Percentiles rank a stretch among this genome's conserved stretches.
These are phyloP conservation scores for Ophiostoma sp. DNA, from an alignment of 2,329 filamentous ascomycete species.

Conservation along the genomic window DNA sequence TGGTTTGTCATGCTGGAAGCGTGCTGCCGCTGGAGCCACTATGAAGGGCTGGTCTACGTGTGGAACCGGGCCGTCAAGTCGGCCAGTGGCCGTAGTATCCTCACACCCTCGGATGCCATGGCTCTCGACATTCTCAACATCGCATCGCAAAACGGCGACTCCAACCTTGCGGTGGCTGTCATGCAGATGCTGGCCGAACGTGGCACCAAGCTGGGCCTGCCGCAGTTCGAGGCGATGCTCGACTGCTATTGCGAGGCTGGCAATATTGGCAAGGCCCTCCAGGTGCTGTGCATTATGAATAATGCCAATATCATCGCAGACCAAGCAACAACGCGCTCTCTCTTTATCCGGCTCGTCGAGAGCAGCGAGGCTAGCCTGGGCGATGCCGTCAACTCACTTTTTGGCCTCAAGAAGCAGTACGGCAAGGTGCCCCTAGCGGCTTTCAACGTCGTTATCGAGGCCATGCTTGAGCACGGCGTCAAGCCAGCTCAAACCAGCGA, in stretches of 20 bases:
- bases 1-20: slow-evolving; percentile 70
- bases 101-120: slow-evolving; percentile 43
- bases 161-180: slow-evolving; percentile 63
- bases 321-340: slow-evolving; percentile 55
- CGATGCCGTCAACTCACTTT: slow-evolving; percentile 49
- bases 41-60: slow-evolving; percentile 59
- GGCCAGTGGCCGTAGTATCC: slow-evolving; percentile 39
- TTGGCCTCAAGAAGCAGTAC: slow-evolving; percentile 41
- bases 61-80: slow-evolving; percentile 55
- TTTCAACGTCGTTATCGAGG: slow-evolving; percentile 41
- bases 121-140: slow-evolving; percentile 59
- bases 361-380: not conserved
- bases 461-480: slow-evolving; percentile 26
- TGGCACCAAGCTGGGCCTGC: slow-evolving; percentile 51
- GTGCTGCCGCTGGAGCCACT: slow-evolving; percentile 60
- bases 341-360: slow-evolving; percentile 43
- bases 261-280: slow-evolving; percentile 62
- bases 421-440: slow-evolving; percentile 36
- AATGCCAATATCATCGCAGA: slow-evolving; percentile 55
- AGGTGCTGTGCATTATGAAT: slow-evolving; percentile 68
- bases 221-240: slow-evolving; percentile 77
- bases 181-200: slow-evolving; percentile 60
- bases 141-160: slow-evolving; percentile 64
- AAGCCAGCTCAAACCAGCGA: not conserved
- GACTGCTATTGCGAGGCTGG: slow-evolving; percentile 59